Evolutionary conservation across 257 asterid species (phyloP), one percentile per base, ranked within the genome.

Genomic region (Ilex aquifolium): DNA sequence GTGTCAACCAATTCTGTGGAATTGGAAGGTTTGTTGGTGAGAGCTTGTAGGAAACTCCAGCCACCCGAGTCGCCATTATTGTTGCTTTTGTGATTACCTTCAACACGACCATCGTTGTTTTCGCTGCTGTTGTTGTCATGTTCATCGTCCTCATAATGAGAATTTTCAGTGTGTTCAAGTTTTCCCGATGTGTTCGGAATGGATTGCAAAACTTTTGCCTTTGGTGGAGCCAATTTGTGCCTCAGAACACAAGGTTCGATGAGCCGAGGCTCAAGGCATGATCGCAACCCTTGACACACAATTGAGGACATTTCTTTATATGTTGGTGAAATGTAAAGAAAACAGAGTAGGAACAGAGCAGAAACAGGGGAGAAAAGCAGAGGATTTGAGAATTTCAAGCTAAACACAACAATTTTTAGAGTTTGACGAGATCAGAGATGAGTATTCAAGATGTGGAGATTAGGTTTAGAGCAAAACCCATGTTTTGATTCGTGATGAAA

Each of bases 191-290:
- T 21, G n/a, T 68, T 63, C 68, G 67, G 58, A 17, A 68, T 10
- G 46, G 80, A 64, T 53, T 60, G 72, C 12, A 40, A 57, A 59
- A 63, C 29, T 65, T 58, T 50, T n/a, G 67, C 68, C 70, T 72
- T 75, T 59, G 69, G 70, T 62, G 79, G 84, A 67, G 72, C 49
- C 70, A 74, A 56, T 44, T 81, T 80, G 42, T 79, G 83, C 32
- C 67, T 53, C 51, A 65, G 1, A 31, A 61, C 75, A 4, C 57
- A 62, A 52, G 85, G 81, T 42, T 83, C 76, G 9, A 67, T 29
- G 61, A 64, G 36, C 17, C 67, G 52, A 42, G 84, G 72, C 52
- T 81, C 82, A 57, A 74, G 69, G 63, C 82, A 79, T 36, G 85
- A 72, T 57, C 62, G 77, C 65, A 79, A 56, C 7, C 75, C 76